phyloP scores from a whole-genome alignment of 2,329 filamentous ascomycete species.

The Diplodia seriata region DNA sequence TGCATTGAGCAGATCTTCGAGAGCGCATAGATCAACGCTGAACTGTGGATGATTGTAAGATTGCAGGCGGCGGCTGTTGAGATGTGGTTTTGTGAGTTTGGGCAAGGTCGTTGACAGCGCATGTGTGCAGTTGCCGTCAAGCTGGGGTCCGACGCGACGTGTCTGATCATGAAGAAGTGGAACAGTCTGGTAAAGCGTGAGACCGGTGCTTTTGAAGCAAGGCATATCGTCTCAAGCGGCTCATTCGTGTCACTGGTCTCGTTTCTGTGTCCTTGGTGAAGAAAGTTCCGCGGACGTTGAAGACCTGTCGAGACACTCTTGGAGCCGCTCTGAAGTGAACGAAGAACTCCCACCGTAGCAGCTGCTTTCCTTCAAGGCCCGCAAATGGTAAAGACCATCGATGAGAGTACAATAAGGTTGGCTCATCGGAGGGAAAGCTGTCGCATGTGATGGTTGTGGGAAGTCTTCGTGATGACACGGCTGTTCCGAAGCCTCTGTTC shows the following conservation, averaged over 20 bases:
- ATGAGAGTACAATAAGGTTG: neutral
- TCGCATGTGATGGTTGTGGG: no score
- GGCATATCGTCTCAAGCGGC: neutral
- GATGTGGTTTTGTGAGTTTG: neutral
- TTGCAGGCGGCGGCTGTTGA: neutral
- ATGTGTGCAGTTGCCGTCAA: neutral
- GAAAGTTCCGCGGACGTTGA: neutral
- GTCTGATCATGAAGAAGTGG: neutral
- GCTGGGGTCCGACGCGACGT: neutral
- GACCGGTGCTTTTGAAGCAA: neutral
- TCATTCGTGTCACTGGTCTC: neutral
- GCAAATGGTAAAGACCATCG: neutral
- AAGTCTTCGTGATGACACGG: no score
- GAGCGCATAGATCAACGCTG: neutral
- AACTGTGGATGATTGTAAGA: neutral
- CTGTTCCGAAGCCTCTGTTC: no score
- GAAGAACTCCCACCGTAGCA: neutral
- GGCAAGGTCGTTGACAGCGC: neutral
- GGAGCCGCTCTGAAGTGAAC: neutral
- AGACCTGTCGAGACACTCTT: neutral
- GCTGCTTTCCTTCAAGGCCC: neutral
- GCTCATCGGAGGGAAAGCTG: neutral
- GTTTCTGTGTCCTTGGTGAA: neutral
- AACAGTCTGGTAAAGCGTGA: neutral
- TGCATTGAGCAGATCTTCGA: no score